Conservation (phyloP, 192 early-diverging fungal genomes). For the Mortierella hygrophila region DNA sequence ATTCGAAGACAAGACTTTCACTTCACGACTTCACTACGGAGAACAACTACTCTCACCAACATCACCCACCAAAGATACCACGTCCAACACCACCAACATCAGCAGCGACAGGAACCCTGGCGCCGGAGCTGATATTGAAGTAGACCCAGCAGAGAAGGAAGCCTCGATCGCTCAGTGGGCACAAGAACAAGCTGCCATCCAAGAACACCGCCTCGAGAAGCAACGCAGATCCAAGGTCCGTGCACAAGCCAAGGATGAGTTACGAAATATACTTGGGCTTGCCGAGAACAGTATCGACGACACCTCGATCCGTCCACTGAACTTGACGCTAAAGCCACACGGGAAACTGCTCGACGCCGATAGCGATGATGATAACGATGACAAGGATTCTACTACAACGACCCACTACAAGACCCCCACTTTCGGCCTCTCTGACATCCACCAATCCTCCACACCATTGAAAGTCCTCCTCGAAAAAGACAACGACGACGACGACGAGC, state of each 20-base stretch:
- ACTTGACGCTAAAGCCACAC: not conserved
- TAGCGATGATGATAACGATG: no score
- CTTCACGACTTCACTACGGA: no score
- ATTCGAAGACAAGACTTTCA: not conserved
- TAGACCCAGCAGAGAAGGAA: not conserved
- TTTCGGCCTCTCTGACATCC: not conserved
- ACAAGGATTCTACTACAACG: not conserved
- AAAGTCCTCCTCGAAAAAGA: not conserved
- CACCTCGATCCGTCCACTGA: not conserved
- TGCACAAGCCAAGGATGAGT: not conserved
- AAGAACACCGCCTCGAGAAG: conserved; percentile 19
- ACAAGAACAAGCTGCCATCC: conserved; percentile 29
- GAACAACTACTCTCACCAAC: not conserved
- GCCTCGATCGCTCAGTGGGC: conserved; percentile 22
- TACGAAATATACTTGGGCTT: not conserved
- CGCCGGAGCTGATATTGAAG: not conserved
- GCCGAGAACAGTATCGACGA: not conserved
- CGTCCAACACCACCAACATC: not conserved
- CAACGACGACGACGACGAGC: not conserved
- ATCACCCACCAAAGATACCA: not conserved
- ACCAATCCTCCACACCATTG: not conserved
- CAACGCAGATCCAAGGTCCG: not conserved
- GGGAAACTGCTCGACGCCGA: not conserved
- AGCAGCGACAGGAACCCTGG: not conserved
- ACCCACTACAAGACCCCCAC: not conserved